phyloP scores from a whole-genome alignment of 2,329 filamentous ascomycete species.

The Parastagonospora avenae region DNA sequence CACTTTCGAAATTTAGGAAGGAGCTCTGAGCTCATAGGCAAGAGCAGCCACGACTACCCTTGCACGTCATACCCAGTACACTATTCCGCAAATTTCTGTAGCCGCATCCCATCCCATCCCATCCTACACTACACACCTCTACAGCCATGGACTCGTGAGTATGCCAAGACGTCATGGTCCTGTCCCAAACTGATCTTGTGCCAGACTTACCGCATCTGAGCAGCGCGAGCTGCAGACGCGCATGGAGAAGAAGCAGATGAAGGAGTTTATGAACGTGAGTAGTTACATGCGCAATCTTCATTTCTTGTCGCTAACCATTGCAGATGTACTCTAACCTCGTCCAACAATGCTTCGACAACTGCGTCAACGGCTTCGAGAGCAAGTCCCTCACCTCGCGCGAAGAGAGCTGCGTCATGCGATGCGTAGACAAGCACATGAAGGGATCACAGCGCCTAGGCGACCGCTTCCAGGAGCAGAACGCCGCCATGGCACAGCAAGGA shows the following conservation, averaged over 20 bases:
- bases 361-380: slow-evolving; percentile 97
- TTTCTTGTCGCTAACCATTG: slow-evolving; percentile 7
- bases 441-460: slow-evolving; percentile 87
- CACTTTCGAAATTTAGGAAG: slow-evolving; percentile 29
- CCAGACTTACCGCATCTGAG: slow-evolving; percentile 75
- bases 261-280: slow-evolving; percentile 95
- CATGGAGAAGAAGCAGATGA: slow-evolving; percentile 98
- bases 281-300: not conserved
- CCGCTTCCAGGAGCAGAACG: slow-evolving; percentile 81
- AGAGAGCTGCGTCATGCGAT: slow-evolving; percentile 89
- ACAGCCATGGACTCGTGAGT: slow-evolving; percentile 46
- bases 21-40: slow-evolving; percentile 18
- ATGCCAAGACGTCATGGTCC: not conserved
- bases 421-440: slow-evolving; percentile 96
- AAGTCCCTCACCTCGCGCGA: slow-evolving; percentile 89
- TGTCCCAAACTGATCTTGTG: slow-evolving; percentile 14
- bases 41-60: slow-evolving; percentile 4
- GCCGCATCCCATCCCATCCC: not conserved
- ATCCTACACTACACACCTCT: not conserved
- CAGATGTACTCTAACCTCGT: slow-evolving; percentile 77
- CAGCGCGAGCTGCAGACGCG: slow-evolving; percentile 91
- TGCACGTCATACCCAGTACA: slow-evolving; percentile 5
- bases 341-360: slow-evolving; percentile 93
- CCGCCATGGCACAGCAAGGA: slow-evolving; percentile 67
- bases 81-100: not conserved